Base-by-base conservation (phyloP, 2,329 filamentous ascomycete genomes). In the Fusarium anguioides region DNA sequence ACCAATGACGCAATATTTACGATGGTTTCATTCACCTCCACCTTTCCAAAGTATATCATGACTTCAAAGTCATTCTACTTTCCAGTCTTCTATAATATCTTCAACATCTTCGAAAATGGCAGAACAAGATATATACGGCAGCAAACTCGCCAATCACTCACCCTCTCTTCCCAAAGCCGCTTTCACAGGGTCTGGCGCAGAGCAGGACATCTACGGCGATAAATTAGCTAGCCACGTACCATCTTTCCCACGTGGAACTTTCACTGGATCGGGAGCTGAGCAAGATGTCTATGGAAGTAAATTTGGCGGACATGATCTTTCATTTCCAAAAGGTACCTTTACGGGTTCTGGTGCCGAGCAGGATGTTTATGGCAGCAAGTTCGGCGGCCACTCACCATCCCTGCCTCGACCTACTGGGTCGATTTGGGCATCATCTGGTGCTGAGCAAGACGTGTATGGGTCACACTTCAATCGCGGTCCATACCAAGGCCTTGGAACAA, bases 1-100 rank as follows among this genome's bases (percentile, higher is more conserved):
- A 63, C 60, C 21, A 27, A 58, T 63, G 60, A 63, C 59, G 60
- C 60, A 64, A 63, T 24, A 41, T 58, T 45, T 63, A 63, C 60
- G 60, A 57, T 3, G 6, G 6, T 55, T 26, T 5, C n/a, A 33
- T 49, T 27, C 18, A 21, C 31, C 50, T 57, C 59, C 50, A 46
- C 44, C 31, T 36, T 36, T 3, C n/a, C 24, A 5, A 11, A 35
- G 18, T 39, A 64, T 48, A 58, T 57, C 59, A 63, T 45, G 5
- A 42, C n/a, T 17, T 36, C 31, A n/a, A 17, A 42, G 23, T 12
- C n/a, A 46, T 55, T 42, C 21, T n/a, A 0, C 1, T n/a, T 3
- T 10, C 1, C 2, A 39, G 2, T 3, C 6, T 21, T 15, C 4
- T 33, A 64, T 27, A 5, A 4, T 14, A 2, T 17, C 10, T 17